phyloP scores from a whole-genome alignment of 768 basidiomycete species.

The Ramaria sp. region DNA sequence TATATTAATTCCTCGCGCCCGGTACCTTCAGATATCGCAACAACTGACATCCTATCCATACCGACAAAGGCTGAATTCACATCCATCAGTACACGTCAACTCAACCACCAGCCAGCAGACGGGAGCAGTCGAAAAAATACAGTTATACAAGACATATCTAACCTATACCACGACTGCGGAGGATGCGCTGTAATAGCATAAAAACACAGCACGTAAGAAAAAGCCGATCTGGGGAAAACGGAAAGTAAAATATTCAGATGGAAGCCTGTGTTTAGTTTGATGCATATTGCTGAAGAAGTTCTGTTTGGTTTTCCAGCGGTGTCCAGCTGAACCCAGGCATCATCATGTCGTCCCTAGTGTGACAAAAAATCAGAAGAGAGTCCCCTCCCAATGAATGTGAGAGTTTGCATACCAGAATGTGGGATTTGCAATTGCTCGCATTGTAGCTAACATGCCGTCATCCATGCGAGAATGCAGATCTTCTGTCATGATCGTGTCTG shows the following conservation, averaged over 20 bases:
- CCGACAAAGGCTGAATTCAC: too few species aligned
- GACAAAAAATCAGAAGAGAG: neutral
- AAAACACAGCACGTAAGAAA: neutral
- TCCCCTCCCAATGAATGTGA: neutral
- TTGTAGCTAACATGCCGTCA: slow-evolving; percentile 4
- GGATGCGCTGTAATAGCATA: neutral
- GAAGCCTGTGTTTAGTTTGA: neutral
- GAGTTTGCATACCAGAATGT: slow-evolving; percentile 1
- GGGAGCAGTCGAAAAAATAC: too few species aligned
- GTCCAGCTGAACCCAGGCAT: slow-evolving; percentile 8
- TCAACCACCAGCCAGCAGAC: too few species aligned
- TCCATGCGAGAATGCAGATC: neutral
- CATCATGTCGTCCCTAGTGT: slow-evolving; percentile 7
- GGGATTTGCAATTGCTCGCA: slow-evolving; percentile 8
- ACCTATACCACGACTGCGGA: too few species aligned
- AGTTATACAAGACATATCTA: too few species aligned
- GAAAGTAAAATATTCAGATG: neutral
- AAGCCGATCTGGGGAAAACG: too few species aligned
- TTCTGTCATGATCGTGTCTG: neutral
- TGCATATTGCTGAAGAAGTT: neutral
- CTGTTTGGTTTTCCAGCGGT: neutral
- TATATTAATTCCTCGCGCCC: too few species aligned
- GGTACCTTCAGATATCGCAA: too few species aligned
- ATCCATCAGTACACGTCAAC: too few species aligned
- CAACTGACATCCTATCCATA: too few species aligned